A percentile compares a stretch with the other conserved stretches of the same genome.
phyloP scores from a whole-genome alignment of 495 filamentous ascomycete genomes.

The Penicillium canescens region DNA sequence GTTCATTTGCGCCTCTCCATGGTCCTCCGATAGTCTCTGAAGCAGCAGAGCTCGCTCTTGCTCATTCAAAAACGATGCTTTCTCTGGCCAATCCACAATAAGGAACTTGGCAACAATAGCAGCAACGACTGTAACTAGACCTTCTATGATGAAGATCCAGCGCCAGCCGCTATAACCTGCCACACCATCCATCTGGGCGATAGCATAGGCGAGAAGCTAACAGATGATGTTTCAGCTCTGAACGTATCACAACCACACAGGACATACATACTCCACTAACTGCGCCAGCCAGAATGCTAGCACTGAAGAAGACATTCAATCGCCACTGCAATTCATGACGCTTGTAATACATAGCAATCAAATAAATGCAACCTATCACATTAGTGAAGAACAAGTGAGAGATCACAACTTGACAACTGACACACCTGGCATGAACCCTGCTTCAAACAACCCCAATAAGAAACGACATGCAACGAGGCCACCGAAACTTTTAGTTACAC shows the following conservation, averaged over 20 bases:
- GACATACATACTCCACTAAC: constrained; percentile 52
- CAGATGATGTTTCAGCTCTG: background rate
- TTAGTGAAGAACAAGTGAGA: constrained; percentile 2
- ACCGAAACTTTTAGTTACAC: constrained; percentile 51
- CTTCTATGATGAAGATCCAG: constrained; percentile 75
- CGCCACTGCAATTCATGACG: constrained; percentile 61
- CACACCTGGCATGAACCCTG: constrained; percentile 57
- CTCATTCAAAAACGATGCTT: constrained; percentile 46
- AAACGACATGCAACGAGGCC: constrained; percentile 56
- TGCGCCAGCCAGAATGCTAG: constrained; percentile 57
- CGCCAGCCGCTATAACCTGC: constrained; percentile 48
- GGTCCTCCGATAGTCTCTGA: constrained; percentile 43
- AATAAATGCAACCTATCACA: constrained; percentile 41
- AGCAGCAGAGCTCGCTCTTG: constrained; percentile 48
- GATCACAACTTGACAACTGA: background rate
- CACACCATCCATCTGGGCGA: constrained; percentile 56
- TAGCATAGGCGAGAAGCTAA: constrained; percentile 59
- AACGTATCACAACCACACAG: background rate
- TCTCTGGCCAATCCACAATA: constrained; percentile 59
- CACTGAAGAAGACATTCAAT: constrained; percentile 58
- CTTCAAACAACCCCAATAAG: constrained; percentile 59
- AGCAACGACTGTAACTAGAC: constrained; percentile 48
- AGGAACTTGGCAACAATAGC: constrained; percentile 49
- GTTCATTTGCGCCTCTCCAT: constrained; percentile 47
- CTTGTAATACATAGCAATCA: constrained; percentile 64